Conservation (phyloP, 768 basidiomycete species). For the Suillus hirtellus region DNA sequence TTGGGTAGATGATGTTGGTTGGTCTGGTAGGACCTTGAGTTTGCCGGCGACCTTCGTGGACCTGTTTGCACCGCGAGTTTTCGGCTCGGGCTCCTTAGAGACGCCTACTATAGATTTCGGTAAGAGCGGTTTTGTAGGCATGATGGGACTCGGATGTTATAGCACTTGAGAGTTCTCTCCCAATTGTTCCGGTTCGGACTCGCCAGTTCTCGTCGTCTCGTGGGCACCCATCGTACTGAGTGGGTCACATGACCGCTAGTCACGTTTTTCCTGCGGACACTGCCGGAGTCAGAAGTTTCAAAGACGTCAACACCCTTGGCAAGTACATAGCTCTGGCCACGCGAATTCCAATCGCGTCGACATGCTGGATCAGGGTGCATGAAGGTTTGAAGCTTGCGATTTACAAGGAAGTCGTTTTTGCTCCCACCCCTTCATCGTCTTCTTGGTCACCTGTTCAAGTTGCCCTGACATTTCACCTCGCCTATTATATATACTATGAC, state of each 20-base stretch:
- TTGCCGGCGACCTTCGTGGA: slow-evolving; percentile 83
- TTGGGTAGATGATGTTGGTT: slow-evolving; percentile 52
- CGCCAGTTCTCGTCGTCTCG: background rate
- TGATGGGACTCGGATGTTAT: slow-evolving; percentile 12
- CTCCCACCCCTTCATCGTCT: background rate
- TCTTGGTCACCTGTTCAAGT: background rate
- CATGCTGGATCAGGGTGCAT: background rate
- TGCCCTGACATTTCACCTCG: background rate
- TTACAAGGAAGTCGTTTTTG: background rate
- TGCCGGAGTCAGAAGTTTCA: too few species aligned
- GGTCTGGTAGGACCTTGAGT: slow-evolving; percentile 85
- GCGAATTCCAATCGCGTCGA: background rate
- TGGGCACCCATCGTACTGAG: background rate
- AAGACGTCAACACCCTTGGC: background rate
- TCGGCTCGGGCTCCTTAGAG: slow-evolving; percentile 31
- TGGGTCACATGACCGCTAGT: background rate
- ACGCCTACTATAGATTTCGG: slow-evolving; percentile 30
- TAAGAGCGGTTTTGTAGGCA: slow-evolving; percentile 33
- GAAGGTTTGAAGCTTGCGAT: background rate
- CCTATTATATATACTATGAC: background rate
- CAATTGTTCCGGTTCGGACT: background rate
- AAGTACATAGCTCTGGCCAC: background rate
- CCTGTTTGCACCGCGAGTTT: slow-evolving; percentile 71
- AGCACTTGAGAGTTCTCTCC: background rate
- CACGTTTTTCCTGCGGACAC: background rate